phyloP scores from a whole-genome alignment of 2,329 filamentous ascomycete genomes.

The Claviceps digitariae region DNA sequence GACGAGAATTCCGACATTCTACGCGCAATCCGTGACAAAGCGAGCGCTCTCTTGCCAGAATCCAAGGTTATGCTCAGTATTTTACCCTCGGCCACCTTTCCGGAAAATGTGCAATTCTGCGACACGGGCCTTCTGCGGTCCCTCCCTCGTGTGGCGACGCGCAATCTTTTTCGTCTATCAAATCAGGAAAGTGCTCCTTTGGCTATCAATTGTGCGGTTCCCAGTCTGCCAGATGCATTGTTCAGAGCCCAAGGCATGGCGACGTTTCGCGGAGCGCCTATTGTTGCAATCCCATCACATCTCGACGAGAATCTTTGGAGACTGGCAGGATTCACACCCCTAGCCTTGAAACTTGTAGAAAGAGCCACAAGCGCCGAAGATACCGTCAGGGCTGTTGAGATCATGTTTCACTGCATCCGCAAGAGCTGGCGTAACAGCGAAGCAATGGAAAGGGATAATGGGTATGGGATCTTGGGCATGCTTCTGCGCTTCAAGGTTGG shows the following conservation, averaged over 20 bases:
- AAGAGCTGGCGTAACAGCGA: slow-evolving; percentile 97
- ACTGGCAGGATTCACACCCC: slow-evolving; percentile 76
- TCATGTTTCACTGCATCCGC: slow-evolving; percentile 73
- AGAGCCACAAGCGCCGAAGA: slow-evolving; percentile 56
- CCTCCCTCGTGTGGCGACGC: slow-evolving; percentile 59
- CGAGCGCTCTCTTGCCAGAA: slow-evolving; percentile 69
- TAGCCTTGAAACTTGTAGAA: slow-evolving; percentile 76
- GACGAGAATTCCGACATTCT: slow-evolving; percentile 88
- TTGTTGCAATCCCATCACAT: slow-evolving; percentile 67
- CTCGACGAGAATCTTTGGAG: slow-evolving; percentile 90
- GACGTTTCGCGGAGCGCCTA: slow-evolving; percentile 68
- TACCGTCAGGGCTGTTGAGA: slow-evolving; percentile 64
- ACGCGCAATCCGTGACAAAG: slow-evolving; percentile 73
- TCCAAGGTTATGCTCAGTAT: slow-evolving; percentile 71
- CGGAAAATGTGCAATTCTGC: slow-evolving; percentile 66
- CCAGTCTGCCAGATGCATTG: slow-evolving; percentile 80
- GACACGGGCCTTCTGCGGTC: slow-evolving; percentile 65
- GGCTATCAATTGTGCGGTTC: slow-evolving; percentile 77
- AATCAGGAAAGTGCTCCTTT: slow-evolving; percentile 51
- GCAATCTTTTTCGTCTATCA: slow-evolving; percentile 34
- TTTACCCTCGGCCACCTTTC: slow-evolving; percentile 65
- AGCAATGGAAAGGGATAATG: slow-evolving; percentile 92
- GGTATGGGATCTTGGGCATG: slow-evolving; percentile 76
- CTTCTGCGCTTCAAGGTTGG: slow-evolving; percentile 75
- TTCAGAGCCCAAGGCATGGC: slow-evolving; percentile 68